These are phyloP conservation scores for Hylodesmum podocarpum DNA, from an alignment of 306 rosid genomes.

Conservation along the genomic window DNA sequence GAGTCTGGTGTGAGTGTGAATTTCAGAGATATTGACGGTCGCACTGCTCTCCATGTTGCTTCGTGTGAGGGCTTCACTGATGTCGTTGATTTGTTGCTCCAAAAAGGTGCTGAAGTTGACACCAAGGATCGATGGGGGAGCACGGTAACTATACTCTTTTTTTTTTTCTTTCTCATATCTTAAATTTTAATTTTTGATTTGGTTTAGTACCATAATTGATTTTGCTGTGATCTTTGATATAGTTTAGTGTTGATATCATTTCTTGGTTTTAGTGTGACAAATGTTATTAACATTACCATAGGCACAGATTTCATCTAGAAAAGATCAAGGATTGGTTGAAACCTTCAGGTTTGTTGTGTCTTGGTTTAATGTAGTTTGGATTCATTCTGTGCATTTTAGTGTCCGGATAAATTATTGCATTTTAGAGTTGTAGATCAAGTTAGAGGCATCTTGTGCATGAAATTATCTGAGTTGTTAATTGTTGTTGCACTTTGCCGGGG, in stretches of 20 bases:
- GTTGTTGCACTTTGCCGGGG: neutral
- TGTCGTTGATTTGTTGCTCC: constrained; percentile 71
- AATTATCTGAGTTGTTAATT: no score
- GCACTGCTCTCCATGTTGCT: constrained; percentile 91
- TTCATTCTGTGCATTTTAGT: neutral
- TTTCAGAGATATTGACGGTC: constrained; percentile 69
- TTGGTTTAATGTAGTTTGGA: neutral
- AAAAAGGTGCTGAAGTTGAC: constrained; percentile 72
- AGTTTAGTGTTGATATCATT: neutral
- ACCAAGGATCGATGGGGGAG: constrained; percentile 96
- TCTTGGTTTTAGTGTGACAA: neutral
- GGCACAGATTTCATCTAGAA: neutral
- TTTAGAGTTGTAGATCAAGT: constrained; percentile 2
- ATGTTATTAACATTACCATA: neutral
- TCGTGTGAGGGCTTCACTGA: constrained; percentile 77
- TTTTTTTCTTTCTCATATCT: neutral
- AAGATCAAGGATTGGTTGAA: neutral
- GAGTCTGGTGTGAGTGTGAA: constrained; percentile 72
- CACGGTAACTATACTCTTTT: constrained; percentile 50
- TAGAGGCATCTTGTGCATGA: neutral
- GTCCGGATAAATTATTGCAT: neutral
- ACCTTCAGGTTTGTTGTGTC: neutral
- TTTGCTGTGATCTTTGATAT: neutral
- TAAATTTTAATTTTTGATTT: neutral
- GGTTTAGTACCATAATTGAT: neutral